A percentile compares a stretch with the other conserved stretches of the same genome.
Conservation (phyloP, 2,329 filamentous ascomycete genomes). For the Geoglossum cookeanum region DNA sequence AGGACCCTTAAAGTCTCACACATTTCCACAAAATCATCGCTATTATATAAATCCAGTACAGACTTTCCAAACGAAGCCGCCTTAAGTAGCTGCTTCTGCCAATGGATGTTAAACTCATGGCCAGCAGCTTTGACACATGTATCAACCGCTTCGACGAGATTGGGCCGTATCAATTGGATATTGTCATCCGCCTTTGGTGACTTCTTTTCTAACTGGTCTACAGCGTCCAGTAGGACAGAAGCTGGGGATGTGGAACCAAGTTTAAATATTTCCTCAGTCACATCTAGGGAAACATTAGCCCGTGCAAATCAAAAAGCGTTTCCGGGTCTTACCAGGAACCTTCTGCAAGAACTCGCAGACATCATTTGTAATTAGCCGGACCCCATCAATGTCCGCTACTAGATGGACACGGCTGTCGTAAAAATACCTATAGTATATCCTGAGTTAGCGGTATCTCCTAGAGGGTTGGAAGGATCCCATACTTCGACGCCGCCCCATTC, state of each 20-base stretch:
- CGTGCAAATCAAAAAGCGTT: constrained; percentile 6
- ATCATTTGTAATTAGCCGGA: constrained; percentile 75
- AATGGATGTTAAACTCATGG: constrained; percentile 72
- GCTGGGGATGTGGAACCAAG: constrained; percentile 75
- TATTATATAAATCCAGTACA: constrained; percentile 90
- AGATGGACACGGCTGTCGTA: constrained; percentile 87
- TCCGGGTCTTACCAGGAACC: constrained; percentile 40
- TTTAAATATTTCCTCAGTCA: constrained; percentile 75
- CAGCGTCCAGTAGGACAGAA: constrained; percentile 82
- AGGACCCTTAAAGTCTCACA: constrained; percentile 83
- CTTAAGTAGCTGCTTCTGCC: constrained; percentile 92
- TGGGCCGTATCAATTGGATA: constrained; percentile 79
- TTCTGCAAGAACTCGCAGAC: constrained; percentile 96
- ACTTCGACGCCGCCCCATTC: constrained; percentile 50
- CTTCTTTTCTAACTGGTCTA: constrained; percentile 76
- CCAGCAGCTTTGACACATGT: constrained; percentile 85
- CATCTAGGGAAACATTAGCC: constrained; percentile 25
- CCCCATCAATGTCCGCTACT: constrained; percentile 73
- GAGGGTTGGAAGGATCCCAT: constrained; percentile 8
- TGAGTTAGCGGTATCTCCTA: not conserved
- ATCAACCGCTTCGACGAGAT: constrained; percentile 81
- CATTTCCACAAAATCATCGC: constrained; percentile 97
- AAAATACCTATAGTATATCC: constrained; percentile 40
- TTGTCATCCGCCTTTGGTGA: constrained; percentile 96
- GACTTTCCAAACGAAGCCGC: constrained; percentile 96